Percentiles rank a stretch among this genome's conserved stretches.
phyloP scores from a whole-genome alignment of 352 stramenopile species.

The Phytophthora brassicae region DNA sequence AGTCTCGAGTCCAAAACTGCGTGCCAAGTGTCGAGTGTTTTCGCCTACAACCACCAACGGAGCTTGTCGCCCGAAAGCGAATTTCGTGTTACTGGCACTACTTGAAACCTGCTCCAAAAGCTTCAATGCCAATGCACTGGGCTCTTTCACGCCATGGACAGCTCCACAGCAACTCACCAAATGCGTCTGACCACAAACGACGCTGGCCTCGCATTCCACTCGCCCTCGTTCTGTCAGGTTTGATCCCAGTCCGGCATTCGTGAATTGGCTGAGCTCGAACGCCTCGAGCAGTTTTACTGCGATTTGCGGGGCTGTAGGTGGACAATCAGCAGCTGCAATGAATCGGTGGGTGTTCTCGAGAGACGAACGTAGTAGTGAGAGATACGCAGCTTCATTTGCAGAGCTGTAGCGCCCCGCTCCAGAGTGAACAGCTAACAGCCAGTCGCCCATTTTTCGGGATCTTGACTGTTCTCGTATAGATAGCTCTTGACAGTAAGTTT shows the following conservation, averaged over 20 bases:
- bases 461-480: constrained; percentile 1
- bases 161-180: constrained; percentile 46
- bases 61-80: constrained; percentile 47
- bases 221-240: constrained; percentile 51
- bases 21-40: constrained; percentile 36
- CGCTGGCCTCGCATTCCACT: constrained; percentile 63
- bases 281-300: constrained; percentile 37
- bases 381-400: constrained; percentile 40
- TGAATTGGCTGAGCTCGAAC: constrained; percentile 53
- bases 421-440: constrained; percentile 65
- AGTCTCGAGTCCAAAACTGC: constrained; percentile 41
- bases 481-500: not conserved
- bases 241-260: constrained; percentile 57
- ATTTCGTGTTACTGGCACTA: not conserved
- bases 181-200: constrained; percentile 44
- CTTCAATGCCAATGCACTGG: constrained; percentile 43
- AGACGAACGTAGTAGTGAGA: constrained; percentile 39
- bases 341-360: constrained; percentile 24
- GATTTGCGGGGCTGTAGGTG: constrained; percentile 28
- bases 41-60: constrained; percentile 63
- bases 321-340: constrained; percentile 4
- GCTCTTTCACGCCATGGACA: constrained; percentile 49
- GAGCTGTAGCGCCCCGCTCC: constrained; percentile 51
- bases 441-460: constrained; percentile 24
- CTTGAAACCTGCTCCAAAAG: constrained; percentile 37